These are phyloP conservation scores for Xylaria multiplex DNA, from an alignment of 2,329 filamentous ascomycete genomes.

Conservation along the genomic window DNA sequence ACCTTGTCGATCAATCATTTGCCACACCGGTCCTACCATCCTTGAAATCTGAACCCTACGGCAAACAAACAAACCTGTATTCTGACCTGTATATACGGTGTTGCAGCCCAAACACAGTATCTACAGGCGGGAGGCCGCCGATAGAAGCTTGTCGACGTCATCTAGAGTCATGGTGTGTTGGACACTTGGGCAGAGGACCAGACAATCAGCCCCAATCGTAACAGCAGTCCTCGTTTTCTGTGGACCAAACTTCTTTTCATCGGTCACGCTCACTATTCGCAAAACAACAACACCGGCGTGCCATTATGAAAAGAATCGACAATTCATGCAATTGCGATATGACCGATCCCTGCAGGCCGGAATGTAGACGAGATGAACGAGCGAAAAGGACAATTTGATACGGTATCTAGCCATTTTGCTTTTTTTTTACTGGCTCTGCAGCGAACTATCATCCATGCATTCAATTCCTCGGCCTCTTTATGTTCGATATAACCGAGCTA, in stretches of 20 bases:
- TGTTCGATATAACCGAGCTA: too few species aligned
- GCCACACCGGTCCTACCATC: too few species aligned
- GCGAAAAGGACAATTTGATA: neutral
- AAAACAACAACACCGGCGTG: neutral
- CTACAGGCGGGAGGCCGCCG: constrained; percentile 1
- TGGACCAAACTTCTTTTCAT: neutral
- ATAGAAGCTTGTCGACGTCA: constrained; percentile 11
- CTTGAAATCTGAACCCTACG: neutral
- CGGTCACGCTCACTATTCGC: neutral
- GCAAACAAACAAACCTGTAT: neutral
- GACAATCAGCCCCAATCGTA: neutral
- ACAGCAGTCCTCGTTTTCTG: neutral
- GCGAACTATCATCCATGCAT: too few species aligned
- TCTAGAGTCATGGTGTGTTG: neutral
- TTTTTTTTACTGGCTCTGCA: too few species aligned
- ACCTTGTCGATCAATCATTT: too few species aligned
- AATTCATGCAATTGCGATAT: neutral
- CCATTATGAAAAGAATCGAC: neutral
- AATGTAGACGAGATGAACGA: neutral
- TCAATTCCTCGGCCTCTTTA: too few species aligned
- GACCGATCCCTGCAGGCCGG: neutral
- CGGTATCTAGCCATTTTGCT: too few species aligned
- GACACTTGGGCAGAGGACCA: neutral
- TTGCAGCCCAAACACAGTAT: constrained; percentile 1
- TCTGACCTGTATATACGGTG: neutral